Percentiles rank a stretch among this genome's conserved stretches.
phyloP scores from a whole-genome alignment of 179 eudicot genomes.

The Pouteria campechiana region DNA sequence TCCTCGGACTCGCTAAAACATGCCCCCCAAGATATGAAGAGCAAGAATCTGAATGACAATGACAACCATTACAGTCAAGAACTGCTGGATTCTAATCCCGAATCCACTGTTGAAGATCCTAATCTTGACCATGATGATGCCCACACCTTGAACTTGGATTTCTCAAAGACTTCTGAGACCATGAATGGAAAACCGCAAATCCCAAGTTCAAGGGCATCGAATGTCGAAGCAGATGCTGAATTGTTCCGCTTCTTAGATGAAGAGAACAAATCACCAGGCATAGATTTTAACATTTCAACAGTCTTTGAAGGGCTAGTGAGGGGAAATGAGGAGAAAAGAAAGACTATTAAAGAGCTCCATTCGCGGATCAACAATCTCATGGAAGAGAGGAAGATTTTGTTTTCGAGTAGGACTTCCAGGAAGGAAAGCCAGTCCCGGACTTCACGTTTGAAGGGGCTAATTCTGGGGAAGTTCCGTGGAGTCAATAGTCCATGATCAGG shows the following conservation, averaged over 20 bases:
- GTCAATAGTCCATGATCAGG: too few species aligned
- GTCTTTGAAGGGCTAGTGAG: slow-evolving; percentile 14
- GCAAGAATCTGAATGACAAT: neutral
- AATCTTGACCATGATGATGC: too few species aligned
- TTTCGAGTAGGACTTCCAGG: neutral
- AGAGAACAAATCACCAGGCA: slow-evolving; percentile 1
- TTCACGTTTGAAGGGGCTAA: neutral
- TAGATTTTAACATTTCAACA: slow-evolving; percentile 8
- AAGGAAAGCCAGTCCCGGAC: neutral
- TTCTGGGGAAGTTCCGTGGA: neutral
- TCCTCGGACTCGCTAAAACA: neutral
- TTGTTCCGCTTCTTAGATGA: neutral
- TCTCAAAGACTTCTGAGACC: neutral
- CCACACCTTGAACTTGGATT: neutral
- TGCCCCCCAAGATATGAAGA: neutral
- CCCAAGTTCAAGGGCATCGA: too few species aligned
- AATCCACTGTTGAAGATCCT: too few species aligned
- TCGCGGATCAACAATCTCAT: neutral
- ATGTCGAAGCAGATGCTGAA: neutral
- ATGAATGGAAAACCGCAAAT: neutral
- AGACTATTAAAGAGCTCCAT: neutral
- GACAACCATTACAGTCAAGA: neutral
- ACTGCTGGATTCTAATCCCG: neutral
- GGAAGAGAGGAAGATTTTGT: slow-evolving; percentile 10
- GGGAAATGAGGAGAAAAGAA: slow-evolving; percentile 15